Base-by-base conservation (phyloP, 1,139 yeast species). In the Yarrowia galli region DNA sequence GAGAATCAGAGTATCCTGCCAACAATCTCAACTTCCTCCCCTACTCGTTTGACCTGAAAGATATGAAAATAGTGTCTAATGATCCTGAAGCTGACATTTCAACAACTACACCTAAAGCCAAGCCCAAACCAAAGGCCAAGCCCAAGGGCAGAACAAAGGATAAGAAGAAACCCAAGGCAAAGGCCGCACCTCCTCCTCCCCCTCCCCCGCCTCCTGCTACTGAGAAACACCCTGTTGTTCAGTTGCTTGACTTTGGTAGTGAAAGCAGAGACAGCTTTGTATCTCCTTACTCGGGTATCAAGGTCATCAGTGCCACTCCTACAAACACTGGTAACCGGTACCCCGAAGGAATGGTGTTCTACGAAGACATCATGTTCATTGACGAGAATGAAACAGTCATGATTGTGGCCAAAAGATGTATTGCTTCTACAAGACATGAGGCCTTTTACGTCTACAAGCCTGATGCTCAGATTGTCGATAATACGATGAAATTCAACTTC, bases 401-500 rank as follows among this genome's bases (percentile, higher is more conserved):
- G 54, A 28, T 49, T 18, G 54, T 49, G 1, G 54, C 54, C 23
- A 28, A 28, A n/a, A 13, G 53, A n/a, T 48, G 53, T n/a, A 8
- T 28, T 2, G 53, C 36, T 3, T 48, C 53, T 4, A 25, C 15
- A 13, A n/a, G 38, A 28, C 38, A 49, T 23, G 53, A 49, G 54
- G 54, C 54, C 23, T 49, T 49, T 13, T 49, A 49, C 38, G 38
- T 49, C 23, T 49, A 49, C 38, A 49, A 49, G 12, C 54, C 54
- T 1, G 54, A 28, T n/a, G 54, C 54, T 13, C 13, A 49, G 8
- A 49, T 49, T n/a, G 23, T 28, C n/a, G 38, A 32, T 22, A 28
- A 28, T 23, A 28, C 10, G 16, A 23, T 49, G 36, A 10, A 28
- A 7, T 49, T 49, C 38, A n/a, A 28, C 23, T 18, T 12, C 23